These are phyloP conservation scores for Clonostachys rhizophaga DNA, from an alignment of 2,329 filamentous ascomycete species.

Conservation along the genomic window DNA sequence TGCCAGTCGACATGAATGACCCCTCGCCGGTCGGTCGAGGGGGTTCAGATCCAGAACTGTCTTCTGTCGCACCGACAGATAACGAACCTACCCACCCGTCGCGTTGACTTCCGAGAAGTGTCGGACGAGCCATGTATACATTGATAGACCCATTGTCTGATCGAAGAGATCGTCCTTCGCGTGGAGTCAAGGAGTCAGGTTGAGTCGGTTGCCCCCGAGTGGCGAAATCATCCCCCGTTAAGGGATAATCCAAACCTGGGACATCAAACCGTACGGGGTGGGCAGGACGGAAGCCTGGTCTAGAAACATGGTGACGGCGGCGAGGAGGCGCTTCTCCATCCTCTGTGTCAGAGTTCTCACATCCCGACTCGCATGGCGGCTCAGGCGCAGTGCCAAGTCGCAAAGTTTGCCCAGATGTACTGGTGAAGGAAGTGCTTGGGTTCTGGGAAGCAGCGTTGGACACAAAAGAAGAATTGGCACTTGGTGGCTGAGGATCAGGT, in stretches of 20 bases:
- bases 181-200: no score
- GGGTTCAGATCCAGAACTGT: neutral
- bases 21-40: conserved; percentile 3
- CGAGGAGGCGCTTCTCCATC: conserved; percentile 36
- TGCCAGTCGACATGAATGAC: conserved; percentile 5
- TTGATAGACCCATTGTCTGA: no score
- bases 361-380: conserved; percentile 44
- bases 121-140: no score
- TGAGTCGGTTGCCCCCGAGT: no score
- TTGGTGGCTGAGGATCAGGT: conserved; percentile 77
- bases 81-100: neutral
- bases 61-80: neutral
- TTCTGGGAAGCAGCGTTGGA: conserved; percentile 47
- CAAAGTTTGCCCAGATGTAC: conserved; percentile 7
- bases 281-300: neutral
- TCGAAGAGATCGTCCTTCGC: no score
- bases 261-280: neutral
- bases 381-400: conserved; percentile 22
- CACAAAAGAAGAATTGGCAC: conserved; percentile 76
- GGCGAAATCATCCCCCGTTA: no score
- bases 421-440: conserved; percentile 37
- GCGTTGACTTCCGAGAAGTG: neutral
- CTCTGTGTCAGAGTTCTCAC: conserved; percentile 52
- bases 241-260: no score
- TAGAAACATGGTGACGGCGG: conserved; percentile 5